Evolutionary conservation across 1,284 basidiomycete genomes (phyloP), one percentile per base, ranked within the genome.

Genomic region (Fomes fomentarius): DNA sequence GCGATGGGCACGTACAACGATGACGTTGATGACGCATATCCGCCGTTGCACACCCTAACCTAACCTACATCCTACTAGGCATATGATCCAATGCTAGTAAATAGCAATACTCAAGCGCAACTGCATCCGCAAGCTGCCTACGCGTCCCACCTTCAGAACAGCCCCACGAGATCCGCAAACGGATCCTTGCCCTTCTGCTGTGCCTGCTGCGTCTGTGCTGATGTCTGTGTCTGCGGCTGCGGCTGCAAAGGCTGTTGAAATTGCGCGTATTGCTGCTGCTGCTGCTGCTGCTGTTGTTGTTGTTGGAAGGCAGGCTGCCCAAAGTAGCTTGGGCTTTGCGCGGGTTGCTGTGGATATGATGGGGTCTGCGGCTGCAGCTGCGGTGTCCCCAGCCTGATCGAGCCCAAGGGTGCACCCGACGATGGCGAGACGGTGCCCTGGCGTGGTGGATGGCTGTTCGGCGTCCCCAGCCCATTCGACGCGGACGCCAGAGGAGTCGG

Each of bases 151-250:
- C 47, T 48, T 75, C 72, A 93, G 67, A 93, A 91, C 53, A 93
- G 71, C 31, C 85, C 85, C 2, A 79, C 89, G 39, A 93, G 74
- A 70, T 92, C 90, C 14, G 88, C 87, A 64, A 93, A 93, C 34
- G 91, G 91, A 70, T 93, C 90, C 66, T 89, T 91, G 57, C 74
- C 76, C 66, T 83, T 80, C 48, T 71, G 65, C 54, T 61, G 58
- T 22, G 50, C 19, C 21, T 62, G 62, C 17, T 58, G 54, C 50
- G 46, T 63, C 11, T 46, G 44, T 50, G 46, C 63, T 15, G 34
- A 33, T 24, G 38, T 22, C 44, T 42, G 62, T 58, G 34, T 62
- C 52, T 45, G 62, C 47, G 15, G 63, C 11, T 55, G 63, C 35
- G 49, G 64, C 59, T 42, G 69, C 3, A 43, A 12, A 6, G 53